Evolutionary conservation across 1,284 basidiomycete species (phyloP).

Genomic region (Marasmius fiardii): DNA sequence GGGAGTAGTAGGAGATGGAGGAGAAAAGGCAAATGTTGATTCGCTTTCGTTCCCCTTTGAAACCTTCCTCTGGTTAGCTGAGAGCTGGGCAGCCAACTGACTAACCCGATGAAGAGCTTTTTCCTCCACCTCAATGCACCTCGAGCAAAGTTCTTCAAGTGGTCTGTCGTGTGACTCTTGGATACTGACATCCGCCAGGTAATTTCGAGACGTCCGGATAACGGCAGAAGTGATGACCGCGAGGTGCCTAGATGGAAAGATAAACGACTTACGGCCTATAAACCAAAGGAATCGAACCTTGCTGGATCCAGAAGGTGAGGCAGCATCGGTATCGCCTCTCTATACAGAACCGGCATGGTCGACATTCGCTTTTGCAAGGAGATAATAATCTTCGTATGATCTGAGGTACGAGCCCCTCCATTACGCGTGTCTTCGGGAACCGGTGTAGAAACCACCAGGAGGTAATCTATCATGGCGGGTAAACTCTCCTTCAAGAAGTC

Average conservation of each 20-base stretch:
- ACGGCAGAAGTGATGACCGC: conserved; percentile 72
- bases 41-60: not conserved
- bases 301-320: conserved; percentile 60
- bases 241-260: conserved; percentile 56
- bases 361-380: conserved; percentile 51
- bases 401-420: conserved; percentile 27
- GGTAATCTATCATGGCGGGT: conserved; percentile 72
- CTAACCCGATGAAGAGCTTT: conserved; percentile 61
- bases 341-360: conserved; percentile 51
- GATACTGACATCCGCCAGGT: conserved; percentile 26
- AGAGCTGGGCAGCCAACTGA: conserved; percentile 45
- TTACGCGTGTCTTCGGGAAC: conserved; percentile 35
- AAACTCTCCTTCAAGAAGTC: conserved; percentile 59
- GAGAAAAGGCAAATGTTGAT: not conserved
- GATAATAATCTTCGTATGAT: conserved; percentile 51
- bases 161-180: conserved; percentile 25
- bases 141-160: conserved; percentile 48
- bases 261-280: too few relatives aligned
- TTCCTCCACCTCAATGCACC: conserved; percentile 72
- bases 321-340: conserved; percentile 66
- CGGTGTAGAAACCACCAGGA: conserved; percentile 59
- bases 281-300: not conserved
- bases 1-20: conserved; percentile 9
- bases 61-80: conserved; percentile 24
- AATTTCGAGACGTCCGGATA: conserved; percentile 51